phyloP scores from a whole-genome alignment of 169 alveolate genomes.

The Plasmodium sp. region DNA sequence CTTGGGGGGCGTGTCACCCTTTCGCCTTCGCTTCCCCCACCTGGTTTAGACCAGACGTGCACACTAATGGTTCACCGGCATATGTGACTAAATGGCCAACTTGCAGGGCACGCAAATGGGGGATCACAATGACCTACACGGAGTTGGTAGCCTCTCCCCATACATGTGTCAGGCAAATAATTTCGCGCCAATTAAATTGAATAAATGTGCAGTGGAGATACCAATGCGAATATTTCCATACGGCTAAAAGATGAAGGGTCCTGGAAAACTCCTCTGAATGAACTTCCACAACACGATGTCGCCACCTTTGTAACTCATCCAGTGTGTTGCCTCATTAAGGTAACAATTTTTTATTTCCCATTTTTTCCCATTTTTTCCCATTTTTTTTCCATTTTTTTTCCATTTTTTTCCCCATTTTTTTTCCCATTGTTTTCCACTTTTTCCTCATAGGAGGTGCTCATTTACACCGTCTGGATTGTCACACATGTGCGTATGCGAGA shows the following conservation, averaged over 20 bases:
- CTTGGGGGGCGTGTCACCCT: neutral
- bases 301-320: neutral
- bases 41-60: neutral
- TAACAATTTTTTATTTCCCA: neutral
- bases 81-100: neutral
- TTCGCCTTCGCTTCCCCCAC: neutral
- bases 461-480: neutral
- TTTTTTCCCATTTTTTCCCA: neutral
- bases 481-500: neutral
- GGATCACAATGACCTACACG: neutral
- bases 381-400: too few species aligned
- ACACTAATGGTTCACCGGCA: neutral
- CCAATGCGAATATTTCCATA: neutral
- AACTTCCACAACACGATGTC: neutral
- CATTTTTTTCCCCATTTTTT: too few species aligned
- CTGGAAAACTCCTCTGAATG: neutral
- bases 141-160: neutral
- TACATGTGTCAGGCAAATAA: neutral
- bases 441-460: neutral
- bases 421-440: neutral
- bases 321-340: neutral
- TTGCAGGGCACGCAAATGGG: neutral
- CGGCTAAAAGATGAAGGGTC: neutral
- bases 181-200: neutral
- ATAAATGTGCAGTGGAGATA: neutral